Evolutionary conservation across 768 basidiomycete genomes (phyloP), one percentile per base, ranked within the genome.

Genomic region (Pulveroboletus sp.): DNA sequence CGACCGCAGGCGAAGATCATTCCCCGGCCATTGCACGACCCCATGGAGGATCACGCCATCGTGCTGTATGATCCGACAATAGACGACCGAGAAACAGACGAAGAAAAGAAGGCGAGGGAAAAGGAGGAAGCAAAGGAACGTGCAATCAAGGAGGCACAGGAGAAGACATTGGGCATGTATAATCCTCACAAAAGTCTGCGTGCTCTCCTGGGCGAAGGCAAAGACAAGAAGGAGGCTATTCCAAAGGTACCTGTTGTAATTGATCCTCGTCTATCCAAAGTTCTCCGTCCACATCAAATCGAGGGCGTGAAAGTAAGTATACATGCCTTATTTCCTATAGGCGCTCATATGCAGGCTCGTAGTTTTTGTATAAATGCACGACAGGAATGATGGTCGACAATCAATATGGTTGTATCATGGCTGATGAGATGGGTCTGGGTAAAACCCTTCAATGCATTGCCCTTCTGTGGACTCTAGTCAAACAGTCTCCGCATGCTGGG

Each of bases 391-490:
- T 94, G 47, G 89, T 88, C 32, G 86, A 91, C 38, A 89, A 92
- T 59, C 92, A 95, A 52, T 87, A 84, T 52, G 91, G 90, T 0
- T 98, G 95, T 62, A 99, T 99, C 67, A 97, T 99, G 95, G 95
- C 95, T 1, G 95, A 99, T 62, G 95, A 95, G 69, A 99, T 99
- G 95, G 95, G 95, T 60, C 81, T 98, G 13, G 95, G 92, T 16
- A 94, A 97, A 69, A 95, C 94, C 14, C 76, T 99, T 14, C 97
- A 99, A 64, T 98, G 97, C 64, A 97, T 99, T 52, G 78, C 95
- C 2, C 79, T 99, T 17, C 69, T 99, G 49, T 98, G 94, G 93
- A 97, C 95, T 1, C 69, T 98, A 12, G 71, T 98, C 42, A 97
- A 93, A 68, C 97, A 99, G 62, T 97, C 97, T 1, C 93, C 97